Conservation (phyloP, 352 stramenopile species). For the Pythium vanterpoolii region DNA sequence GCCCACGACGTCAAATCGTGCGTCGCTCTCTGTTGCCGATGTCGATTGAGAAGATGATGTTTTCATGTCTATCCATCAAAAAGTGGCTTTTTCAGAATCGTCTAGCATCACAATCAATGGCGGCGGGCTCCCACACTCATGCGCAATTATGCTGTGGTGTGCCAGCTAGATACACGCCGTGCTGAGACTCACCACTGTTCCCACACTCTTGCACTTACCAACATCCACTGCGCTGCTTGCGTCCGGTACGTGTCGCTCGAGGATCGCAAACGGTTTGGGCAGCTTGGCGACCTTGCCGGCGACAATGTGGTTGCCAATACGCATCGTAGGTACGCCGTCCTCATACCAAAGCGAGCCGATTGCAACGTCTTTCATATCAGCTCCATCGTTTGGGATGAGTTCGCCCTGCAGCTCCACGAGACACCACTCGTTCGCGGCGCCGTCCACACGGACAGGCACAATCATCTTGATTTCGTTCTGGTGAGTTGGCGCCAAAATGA, state of each 20-base stretch:
- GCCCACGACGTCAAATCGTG: conserved; percentile 71
- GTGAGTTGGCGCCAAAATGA: conserved; percentile 23
- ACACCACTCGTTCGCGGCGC: conserved; percentile 69
- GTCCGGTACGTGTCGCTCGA: conserved; percentile 40
- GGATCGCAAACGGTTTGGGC: conserved; percentile 70
- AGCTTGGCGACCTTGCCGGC: conserved; percentile 66
- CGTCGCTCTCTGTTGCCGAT: neutral
- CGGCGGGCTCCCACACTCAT: too few relatives aligned
- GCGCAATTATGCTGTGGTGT: too few relatives aligned
- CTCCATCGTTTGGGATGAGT: conserved; percentile 40
- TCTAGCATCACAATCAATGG: too few relatives aligned
- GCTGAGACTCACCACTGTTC: neutral
- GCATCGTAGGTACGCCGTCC: conserved; percentile 66
- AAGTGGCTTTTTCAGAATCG: too few relatives aligned
- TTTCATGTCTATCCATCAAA: conserved; percentile 10
- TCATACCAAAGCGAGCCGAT: conserved; percentile 69
- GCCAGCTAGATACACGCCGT: too few relatives aligned
- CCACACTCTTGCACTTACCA: neutral
- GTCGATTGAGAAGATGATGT: neutral
- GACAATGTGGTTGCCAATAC: conserved; percentile 83
- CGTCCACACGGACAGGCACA: conserved; percentile 61
- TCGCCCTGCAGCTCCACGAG: conserved; percentile 83
- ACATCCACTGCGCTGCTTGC: neutral
- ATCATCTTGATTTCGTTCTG: conserved; percentile 38
- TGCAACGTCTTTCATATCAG: conserved; percentile 39